Evolutionary conservation across 768 basidiomycete species (phyloP), one percentile per base, ranked within the genome.

Genomic region (Tricholoma terreum): DNA sequence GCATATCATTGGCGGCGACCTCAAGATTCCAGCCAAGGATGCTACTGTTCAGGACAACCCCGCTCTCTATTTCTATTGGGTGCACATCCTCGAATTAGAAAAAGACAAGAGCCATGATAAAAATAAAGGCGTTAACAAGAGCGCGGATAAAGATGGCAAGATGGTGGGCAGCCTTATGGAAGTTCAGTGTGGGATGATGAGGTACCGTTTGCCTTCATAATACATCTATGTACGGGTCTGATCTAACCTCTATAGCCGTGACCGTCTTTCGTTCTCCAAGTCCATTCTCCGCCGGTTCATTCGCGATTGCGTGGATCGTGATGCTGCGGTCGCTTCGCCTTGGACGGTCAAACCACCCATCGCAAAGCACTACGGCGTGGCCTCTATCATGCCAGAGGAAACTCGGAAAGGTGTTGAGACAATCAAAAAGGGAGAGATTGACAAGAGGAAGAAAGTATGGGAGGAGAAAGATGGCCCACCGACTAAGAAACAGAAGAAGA

Each of bases 231-330:
- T 19, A 10, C 19, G 7, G 24, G 50, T 48, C 45, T 55, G 14
- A 48, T 35, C 10, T 33, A 43, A 54, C 17, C 54, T 17, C 35
- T 58, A 17, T 63, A 98, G 95, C 66, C 94, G 97, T 58, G 97
- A 99, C 71, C 90, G 95, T 52, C 80, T 96, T 17, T 86, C 93
- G 17, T 98, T 98, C 74, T 96, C 94, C 27, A 98, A 98, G 72
- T 94, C 94, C 15, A 96, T 98, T 64, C 84, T 99, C 27, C 92
- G 94, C 61, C 89, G 94, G 14, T 98, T 96, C 73, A 91, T 99
- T 57, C 87, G 92, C 60, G 97, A 98, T 67, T 96, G 94, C 65
- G 90, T 99, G 2, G 89, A 92, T 65, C 86, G 97, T 33, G 94
- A 96, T 62, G 81, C 93, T 14, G 89, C 92, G 8, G 89, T 96